Base-by-base conservation (phyloP, 2,329 filamentous ascomycete genomes). In the Chaetomiaceae sp. region DNA sequence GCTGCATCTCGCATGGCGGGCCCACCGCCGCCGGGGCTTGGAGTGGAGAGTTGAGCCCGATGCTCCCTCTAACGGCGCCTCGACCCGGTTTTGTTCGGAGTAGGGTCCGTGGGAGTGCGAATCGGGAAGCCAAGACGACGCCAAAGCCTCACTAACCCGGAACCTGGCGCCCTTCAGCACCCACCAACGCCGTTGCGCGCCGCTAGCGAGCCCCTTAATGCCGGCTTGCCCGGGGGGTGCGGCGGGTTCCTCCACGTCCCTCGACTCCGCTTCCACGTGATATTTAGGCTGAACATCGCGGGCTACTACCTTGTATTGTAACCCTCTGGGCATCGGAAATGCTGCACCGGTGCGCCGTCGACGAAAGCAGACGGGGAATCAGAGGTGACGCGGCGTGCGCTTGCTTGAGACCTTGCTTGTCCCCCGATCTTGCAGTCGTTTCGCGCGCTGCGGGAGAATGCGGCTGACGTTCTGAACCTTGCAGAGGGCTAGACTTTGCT, bases 61-160 rank as follows among this genome's bases (percentile, higher is more conserved):
- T 34, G 30, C 29, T 18, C 33, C 30, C n/a, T 25, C 21, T 23
- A 37, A 25, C 53, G 55, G 43, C 41, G 34, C 25, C 32, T 11
- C 29, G 38, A 56, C 54, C 58, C 54, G 49, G 49, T 59, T 60
- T 56, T 57, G 36, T 41, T 59, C 58, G 60, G 60, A 62, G 55
- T 20, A 18, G 8, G 14, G 42, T 60, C 60, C 56, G 56, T 38
- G 36, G 20, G 14, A 30, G 37, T 45, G 44, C 51, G 37, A 55
- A 58, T 57, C 32, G 50, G 60, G 51, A 54, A 58, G 55, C 53
- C 56, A 56, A 57, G 50, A 29, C 53, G 33, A 32, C 29, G 51
- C 46, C 51, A 50, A 20, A 40, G 20, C 16, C n/a, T 37, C 41
- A 30, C 25, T 16, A 55, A 54, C 50, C 57, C 30, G 57, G 55